A percentile compares a stretch with the other conserved stretches of the same genome.
phyloP scores from a whole-genome alignment of 768 basidiomycete species.

The Lactifluus piperatus region DNA sequence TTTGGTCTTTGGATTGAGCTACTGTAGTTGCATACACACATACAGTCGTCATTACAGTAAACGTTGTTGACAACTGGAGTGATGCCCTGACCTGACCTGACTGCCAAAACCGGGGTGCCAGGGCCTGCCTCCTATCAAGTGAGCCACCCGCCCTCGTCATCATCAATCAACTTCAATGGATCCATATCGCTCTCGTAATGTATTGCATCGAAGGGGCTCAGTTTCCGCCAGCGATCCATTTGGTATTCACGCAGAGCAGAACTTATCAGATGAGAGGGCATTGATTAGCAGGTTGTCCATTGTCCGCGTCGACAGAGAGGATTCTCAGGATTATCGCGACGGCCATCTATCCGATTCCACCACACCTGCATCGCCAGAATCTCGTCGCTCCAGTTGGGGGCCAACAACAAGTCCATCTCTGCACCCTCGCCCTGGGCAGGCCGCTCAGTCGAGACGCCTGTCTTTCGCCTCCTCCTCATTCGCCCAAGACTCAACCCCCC shows the following conservation, averaged over 20 bases:
- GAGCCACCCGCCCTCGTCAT: neutral
- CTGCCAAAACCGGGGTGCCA: too few relatives aligned
- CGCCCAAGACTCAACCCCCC: neutral
- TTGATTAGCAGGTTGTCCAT: constrained; percentile 18
- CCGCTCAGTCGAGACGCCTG: constrained; percentile 10
- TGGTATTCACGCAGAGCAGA: constrained; percentile 10
- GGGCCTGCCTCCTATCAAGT: too few relatives aligned
- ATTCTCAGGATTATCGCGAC: neutral
- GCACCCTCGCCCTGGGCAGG: neutral
- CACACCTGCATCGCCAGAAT: neutral
- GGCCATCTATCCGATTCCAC: neutral
- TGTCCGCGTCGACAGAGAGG: constrained; percentile 14
- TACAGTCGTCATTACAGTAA: neutral
- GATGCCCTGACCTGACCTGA: neutral
- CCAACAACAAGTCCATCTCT: neutral
- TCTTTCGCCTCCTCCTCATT: constrained; percentile 21
- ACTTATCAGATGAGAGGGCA: constrained; percentile 13
- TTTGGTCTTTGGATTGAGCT: too few relatives aligned
- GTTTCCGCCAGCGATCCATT: constrained; percentile 18
- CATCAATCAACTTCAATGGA: constrained; percentile 1
- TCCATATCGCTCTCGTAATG: constrained; percentile 1
- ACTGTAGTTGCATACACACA: too few relatives aligned
- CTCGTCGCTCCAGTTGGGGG: constrained; percentile 3
- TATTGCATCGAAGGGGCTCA: constrained; percentile 10
- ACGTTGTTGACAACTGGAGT: neutral